Conservation (phyloP, 176 grass and related monocot genomes). For the Pontederia paniculata region DNA sequence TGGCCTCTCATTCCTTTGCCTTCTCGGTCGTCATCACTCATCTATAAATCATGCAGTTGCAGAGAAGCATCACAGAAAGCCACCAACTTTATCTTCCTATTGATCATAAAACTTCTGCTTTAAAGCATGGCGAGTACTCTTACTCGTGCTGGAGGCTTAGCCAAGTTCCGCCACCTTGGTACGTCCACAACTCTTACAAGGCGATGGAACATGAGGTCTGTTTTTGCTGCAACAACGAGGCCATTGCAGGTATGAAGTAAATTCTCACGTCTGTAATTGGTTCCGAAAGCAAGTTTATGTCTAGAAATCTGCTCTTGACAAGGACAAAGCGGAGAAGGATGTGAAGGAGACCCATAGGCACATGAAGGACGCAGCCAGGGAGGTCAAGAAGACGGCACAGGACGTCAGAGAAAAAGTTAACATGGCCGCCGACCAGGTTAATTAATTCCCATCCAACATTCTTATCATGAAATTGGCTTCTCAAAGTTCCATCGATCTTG, state of each 20-base stretch:
- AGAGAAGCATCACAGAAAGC: no score
- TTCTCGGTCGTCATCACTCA: no score
- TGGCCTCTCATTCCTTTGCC: no score
- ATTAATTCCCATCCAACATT: background rate
- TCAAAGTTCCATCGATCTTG: no score
- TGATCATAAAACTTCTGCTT: no score
- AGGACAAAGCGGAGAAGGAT: conserved; percentile 16
- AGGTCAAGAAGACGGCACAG: conserved; percentile 13
- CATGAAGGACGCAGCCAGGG: background rate
- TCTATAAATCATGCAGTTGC: no score
- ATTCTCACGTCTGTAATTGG: background rate
- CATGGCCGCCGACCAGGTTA: conserved; percentile 7
- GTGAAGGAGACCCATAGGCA: conserved; percentile 7
- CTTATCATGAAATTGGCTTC: no score
- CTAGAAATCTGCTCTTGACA: background rate
- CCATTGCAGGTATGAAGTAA: background rate
- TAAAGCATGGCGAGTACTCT: no score
- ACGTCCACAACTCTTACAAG: background rate
- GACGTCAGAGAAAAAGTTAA: conserved; percentile 9
- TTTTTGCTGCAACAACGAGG: background rate
- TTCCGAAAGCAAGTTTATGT: background rate
- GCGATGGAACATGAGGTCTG: background rate
- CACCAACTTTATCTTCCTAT: no score
- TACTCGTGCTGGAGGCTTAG: background rate
- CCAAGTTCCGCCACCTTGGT: background rate